Evolutionary conservation across 768 basidiomycete species (phyloP), one percentile per base, ranked within the genome.

Genomic region (Lentinus tigrinus): DNA sequence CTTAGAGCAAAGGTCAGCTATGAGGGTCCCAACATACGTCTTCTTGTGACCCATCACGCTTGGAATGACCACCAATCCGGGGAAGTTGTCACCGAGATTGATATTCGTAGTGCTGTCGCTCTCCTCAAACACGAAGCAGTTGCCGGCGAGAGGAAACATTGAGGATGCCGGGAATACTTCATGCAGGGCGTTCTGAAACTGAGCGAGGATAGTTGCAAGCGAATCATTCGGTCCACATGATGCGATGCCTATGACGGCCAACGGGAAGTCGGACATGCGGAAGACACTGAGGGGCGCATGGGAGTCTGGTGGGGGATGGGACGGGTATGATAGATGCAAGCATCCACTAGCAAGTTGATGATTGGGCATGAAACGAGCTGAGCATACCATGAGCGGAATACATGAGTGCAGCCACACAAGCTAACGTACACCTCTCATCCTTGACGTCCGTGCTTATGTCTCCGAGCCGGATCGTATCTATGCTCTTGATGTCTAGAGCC

Each of bases 191-290:
- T 80, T 78, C 63, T 88, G 82, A 67, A 94, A 93, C 62, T 92
- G 83, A 27, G 81, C 75, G 60, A 81, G 77, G 64, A 85, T 78
- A 16, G 81, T 74, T 4, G 80, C 70, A 24, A 85, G 68, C 4
- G 84, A 73, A 55, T 85, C 80, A 27, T 76, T 74, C 59, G 81
- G 78, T 11, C 84, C 81, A 65, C 83, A 88, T 28, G 86, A 81
- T 24, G 93, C 85, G 31, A 99, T 80, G 10, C 95, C 97, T 65
- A 99, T 86, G 52, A 96, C 86, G 21, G 89, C 93, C 17, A 98
- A 75, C 2, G 94, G 87, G 59, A 94, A 93, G 61, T 88, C 85
- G 2, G 89, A 95, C 48, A 84, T 84, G 40, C 85, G 84, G 62
- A 98, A 77, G 44, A 95, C 79, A 42, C 88, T 81, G 44, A 97